phyloP scores from a whole-genome alignment of 139 green algal genomes.

The Raphidocelis subcapitata region DNA sequence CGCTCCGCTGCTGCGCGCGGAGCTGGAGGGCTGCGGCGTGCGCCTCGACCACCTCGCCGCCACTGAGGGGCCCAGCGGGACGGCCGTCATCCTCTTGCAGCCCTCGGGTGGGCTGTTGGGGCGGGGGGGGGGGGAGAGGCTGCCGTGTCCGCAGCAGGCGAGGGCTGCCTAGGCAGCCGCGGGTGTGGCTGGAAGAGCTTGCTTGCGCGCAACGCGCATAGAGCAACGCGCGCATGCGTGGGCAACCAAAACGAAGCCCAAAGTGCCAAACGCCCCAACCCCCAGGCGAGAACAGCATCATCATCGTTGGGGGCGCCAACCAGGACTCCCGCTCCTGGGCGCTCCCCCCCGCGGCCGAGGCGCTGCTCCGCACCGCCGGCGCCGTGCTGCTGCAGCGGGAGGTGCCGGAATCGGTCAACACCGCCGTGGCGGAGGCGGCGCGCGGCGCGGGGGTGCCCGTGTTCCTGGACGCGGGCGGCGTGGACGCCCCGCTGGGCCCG shows the following conservation, averaged over 20 bases:
- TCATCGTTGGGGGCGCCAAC: conserved; percentile 88
- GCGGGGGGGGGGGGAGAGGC: not conserved
- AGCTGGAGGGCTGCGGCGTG: conserved; percentile 53
- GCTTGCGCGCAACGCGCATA: too few relatives aligned
- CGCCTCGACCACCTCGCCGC: conserved; percentile 49
- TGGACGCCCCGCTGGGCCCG: conserved; percentile 57
- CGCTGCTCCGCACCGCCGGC: conserved; percentile 25
- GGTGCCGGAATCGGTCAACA: conserved; percentile 81
- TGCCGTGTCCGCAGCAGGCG: not conserved
- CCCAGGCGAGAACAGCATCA: conserved; percentile 88
- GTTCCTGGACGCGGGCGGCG: conserved; percentile 81
- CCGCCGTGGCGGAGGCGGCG: conserved; percentile 63
- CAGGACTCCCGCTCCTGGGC: conserved; percentile 16
- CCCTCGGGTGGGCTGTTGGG: conserved; percentile 35
- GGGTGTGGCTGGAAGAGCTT: too few relatives aligned
- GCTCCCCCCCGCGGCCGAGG: not conserved
- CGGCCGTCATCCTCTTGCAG: conserved; percentile 83
- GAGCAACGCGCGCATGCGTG: too few relatives aligned
- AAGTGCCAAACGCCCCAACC: not conserved
- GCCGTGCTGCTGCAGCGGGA: conserved; percentile 85
- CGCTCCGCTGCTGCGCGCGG: conserved; percentile 49
- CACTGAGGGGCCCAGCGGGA: conserved; percentile 66
- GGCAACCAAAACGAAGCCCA: too few relatives aligned
- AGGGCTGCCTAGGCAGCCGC: not conserved
- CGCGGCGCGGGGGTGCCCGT: conserved; percentile 68